phyloP scores from a whole-genome alignment of 2,329 filamentous ascomycete species.

The Xenosphaeropsis pyriputrescens region DNA sequence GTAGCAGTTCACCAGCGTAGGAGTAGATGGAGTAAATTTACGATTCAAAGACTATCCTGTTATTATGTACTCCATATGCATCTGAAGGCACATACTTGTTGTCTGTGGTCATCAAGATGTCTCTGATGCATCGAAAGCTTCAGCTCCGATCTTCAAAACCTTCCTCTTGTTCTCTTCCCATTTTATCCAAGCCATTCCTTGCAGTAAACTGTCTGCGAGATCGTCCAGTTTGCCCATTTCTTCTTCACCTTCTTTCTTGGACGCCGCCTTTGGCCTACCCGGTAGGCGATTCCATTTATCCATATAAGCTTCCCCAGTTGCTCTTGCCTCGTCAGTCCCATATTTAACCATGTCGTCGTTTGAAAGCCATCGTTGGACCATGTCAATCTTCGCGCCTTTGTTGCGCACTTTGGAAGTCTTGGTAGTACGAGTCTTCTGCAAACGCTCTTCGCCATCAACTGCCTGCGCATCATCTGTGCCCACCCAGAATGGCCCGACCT shows the following conservation, averaged over 20 bases:
- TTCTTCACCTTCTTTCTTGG: slow-evolving; percentile 12
- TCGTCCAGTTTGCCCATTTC: slow-evolving; percentile 56
- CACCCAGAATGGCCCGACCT: slow-evolving; percentile 42
- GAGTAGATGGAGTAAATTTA: too few species aligned
- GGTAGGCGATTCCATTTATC: slow-evolving; percentile 15
- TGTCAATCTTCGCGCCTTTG: slow-evolving; percentile 48
- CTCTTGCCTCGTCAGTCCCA: slow-evolving; percentile 18
- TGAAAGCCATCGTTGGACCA: slow-evolving; percentile 40
- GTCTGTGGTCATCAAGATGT: too few species aligned
- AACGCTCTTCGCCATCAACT: slow-evolving; percentile 8
- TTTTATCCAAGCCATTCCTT: slow-evolving; percentile 61
- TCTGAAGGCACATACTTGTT: too few species aligned
- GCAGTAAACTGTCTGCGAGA: slow-evolving; percentile 64
- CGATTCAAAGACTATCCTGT: too few species aligned
- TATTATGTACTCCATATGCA: too few species aligned
- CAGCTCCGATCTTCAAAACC: slow-evolving; percentile 17
- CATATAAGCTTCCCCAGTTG: slow-evolving; percentile 21
- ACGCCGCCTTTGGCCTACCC: slow-evolving; percentile 8
- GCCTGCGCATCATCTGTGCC: slow-evolving; percentile 8
- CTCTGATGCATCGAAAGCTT: slow-evolving; percentile 4
- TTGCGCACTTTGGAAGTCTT: slow-evolving; percentile 26
- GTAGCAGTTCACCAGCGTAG: too few species aligned
- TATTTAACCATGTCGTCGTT: slow-evolving; percentile 14
- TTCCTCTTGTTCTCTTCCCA: slow-evolving; percentile 50
- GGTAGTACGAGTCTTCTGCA: slow-evolving; percentile 18